Percentiles rank a stretch among this genome's conserved stretches.
Conservation (phyloP, 495 filamentous ascomycete species). For the Lophium mytilinum region DNA sequence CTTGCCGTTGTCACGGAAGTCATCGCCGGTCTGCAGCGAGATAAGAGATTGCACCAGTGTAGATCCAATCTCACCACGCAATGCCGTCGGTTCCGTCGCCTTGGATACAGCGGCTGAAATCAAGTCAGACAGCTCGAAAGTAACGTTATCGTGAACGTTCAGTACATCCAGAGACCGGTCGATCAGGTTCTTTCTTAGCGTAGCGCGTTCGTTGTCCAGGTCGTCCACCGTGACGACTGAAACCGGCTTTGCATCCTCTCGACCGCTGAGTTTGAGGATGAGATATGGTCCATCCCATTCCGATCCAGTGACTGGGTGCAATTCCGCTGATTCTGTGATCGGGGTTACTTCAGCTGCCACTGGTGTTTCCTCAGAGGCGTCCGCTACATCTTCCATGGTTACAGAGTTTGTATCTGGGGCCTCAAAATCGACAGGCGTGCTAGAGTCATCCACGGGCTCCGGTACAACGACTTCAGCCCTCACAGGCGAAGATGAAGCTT, state of each 20-base stretch:
- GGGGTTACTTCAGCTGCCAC: background rate
- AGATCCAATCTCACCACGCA: slow-evolving; percentile 67
- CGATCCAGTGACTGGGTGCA: background rate
- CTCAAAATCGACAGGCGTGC: slow-evolving; percentile 9
- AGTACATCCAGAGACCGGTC: slow-evolving; percentile 86
- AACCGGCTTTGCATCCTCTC: slow-evolving; percentile 26
- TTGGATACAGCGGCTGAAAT: slow-evolving; percentile 70
- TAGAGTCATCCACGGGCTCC: slow-evolving; percentile 9
- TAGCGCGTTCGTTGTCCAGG: slow-evolving; percentile 66
- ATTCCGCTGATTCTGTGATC: background rate
- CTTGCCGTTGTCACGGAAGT: slow-evolving; percentile 60
- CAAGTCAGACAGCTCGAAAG: slow-evolving; percentile 84
- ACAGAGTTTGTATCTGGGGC: slow-evolving; percentile 13
- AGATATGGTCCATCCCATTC: slow-evolving; percentile 9
- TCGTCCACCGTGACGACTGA: slow-evolving; percentile 64
- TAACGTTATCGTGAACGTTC: slow-evolving; percentile 76
- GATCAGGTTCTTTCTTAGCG: slow-evolving; percentile 67
- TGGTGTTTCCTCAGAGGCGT: background rate
- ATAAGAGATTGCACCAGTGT: slow-evolving; percentile 81
- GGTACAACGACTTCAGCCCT: slow-evolving; percentile 17
- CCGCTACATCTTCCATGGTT: slow-evolving; percentile 18
- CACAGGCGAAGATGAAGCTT: slow-evolving; percentile 9
- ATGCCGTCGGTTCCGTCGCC: slow-evolving; percentile 51
- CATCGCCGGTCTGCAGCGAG: slow-evolving; percentile 69
- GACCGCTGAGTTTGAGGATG: background rate